A percentile compares a stretch with the other conserved stretches of the same genome.
phyloP scores from a whole-genome alignment of 352 stramenopile genomes.

The Phytophthora sp. region DNA sequence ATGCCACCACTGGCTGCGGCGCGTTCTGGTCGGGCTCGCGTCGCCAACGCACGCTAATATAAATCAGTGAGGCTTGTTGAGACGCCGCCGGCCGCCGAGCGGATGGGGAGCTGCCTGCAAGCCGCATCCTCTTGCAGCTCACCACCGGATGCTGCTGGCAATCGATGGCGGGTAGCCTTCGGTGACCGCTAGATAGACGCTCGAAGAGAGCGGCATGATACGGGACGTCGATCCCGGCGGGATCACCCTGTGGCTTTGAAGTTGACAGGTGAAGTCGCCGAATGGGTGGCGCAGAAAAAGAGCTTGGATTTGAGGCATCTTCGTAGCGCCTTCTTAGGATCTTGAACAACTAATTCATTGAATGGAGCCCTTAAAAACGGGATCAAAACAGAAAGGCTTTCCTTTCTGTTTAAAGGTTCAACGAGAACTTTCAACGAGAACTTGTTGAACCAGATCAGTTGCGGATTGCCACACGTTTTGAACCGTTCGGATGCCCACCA shows the following conservation, averaged over 20 bases:
- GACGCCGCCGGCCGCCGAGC: conserved; percentile 3
- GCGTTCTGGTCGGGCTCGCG: conserved; percentile 29
- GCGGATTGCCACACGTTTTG: background rate
- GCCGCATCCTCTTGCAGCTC: conserved; percentile 1
- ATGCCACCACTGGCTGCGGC: conserved; percentile 16
- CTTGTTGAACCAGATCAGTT: conserved; percentile 7
- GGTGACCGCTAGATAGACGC: conserved; percentile 9
- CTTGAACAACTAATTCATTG: conserved; percentile 13
- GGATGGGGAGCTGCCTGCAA: background rate
- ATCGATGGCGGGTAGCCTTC: background rate
- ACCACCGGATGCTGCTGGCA: conserved; percentile 5
- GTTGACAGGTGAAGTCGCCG: conserved; percentile 20
- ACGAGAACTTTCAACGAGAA: background rate
- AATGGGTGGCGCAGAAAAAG: conserved; percentile 23
- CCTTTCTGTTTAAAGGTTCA: too few species aligned
- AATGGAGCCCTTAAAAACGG: conserved; percentile 10
- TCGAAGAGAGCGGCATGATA: conserved; percentile 14
- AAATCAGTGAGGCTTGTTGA: conserved; percentile 28
- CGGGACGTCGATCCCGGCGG: background rate
- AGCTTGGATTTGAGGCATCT: conserved; percentile 6
- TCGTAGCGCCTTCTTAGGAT: conserved; percentile 17
- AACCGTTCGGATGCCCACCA: background rate
- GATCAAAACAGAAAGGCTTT: too few species aligned
- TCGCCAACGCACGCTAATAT: conserved; percentile 30
- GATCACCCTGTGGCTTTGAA: too few species aligned